Evolutionary conservation across 306 rosid genomes (phyloP).

Genomic region (Fagus sylvatica): DNA sequence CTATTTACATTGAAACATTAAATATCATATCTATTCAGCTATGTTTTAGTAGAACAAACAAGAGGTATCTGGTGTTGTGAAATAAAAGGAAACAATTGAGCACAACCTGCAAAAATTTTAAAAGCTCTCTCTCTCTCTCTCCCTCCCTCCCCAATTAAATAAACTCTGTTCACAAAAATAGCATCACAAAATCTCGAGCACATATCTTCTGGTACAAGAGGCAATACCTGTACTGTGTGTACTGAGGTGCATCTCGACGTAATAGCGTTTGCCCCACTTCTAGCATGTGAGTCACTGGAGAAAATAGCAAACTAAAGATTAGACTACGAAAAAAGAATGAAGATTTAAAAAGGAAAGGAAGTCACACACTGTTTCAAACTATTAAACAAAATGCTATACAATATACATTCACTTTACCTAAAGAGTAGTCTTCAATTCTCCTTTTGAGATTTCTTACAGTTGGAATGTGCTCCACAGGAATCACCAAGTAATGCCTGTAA

Average conservation of each 20-base stretch:
- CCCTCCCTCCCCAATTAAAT: too few relatives aligned
- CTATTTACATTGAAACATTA: neutral
- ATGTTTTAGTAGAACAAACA: neutral
- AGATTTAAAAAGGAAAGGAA: neutral
- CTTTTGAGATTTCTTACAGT: constrained; percentile 59
- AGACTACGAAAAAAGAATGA: neutral
- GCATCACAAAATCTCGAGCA: neutral
- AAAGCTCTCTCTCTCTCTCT: neutral
- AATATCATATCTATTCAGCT: neutral
- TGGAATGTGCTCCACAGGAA: constrained; percentile 68
- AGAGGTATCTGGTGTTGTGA: neutral
- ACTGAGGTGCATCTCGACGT: constrained; percentile 65
- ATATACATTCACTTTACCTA: constrained; percentile 50
- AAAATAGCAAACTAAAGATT: constrained; percentile 18
- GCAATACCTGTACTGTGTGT: constrained; percentile 52
- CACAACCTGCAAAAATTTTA: neutral
- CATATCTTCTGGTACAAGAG: neutral
- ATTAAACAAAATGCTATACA: neutral
- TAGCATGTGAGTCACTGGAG: constrained; percentile 70
- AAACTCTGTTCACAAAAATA: neutral
- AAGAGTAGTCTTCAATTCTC: constrained; percentile 51
- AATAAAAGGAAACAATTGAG: neutral
- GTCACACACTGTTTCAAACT: neutral
- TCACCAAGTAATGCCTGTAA: constrained; percentile 76
- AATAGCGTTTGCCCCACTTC: constrained; percentile 64